These are phyloP conservation scores for Colletotrichum destructivum DNA, from an alignment of 2,329 filamentous ascomycete genomes.

Conservation along the genomic window DNA sequence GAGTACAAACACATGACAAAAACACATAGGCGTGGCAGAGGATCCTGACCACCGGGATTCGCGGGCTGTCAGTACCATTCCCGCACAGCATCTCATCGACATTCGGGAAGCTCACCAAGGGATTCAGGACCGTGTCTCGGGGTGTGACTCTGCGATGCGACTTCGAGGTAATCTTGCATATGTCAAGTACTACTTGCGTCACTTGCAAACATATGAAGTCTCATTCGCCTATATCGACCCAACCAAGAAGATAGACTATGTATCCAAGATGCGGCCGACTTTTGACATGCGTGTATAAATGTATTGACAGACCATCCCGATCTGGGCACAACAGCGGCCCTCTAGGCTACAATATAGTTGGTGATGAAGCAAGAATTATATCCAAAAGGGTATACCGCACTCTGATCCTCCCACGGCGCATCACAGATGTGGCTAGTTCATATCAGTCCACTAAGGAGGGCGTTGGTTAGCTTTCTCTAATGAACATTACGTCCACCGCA, in stretches of 20 bases:
- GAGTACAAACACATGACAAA: background rate
- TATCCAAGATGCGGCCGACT: background rate
- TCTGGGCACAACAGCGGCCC: background rate
- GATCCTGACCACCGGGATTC: background rate
- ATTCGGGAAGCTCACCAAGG: background rate
- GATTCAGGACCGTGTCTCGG: background rate
- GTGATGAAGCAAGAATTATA: background rate
- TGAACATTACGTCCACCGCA: no score
- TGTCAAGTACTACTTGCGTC: background rate
- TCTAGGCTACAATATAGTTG: background rate
- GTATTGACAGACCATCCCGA: background rate
- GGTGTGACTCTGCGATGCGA: conserved; percentile 27
- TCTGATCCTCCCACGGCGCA: conserved; percentile 11
- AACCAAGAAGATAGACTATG: background rate
- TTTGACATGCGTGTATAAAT: background rate
- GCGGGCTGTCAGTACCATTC: background rate
- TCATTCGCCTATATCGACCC: background rate
- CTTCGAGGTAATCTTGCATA: conserved; percentile 4
- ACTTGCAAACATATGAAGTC: background rate
- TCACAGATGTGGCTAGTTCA: conserved; percentile 25
- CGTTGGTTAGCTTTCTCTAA: conserved; percentile 5
- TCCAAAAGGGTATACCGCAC: conserved; percentile 29
- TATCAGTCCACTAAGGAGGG: conserved; percentile 35
- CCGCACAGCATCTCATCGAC: background rate
- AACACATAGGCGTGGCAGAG: background rate